Conservation (phyloP, 345 rosid genomes). For the Cardamine occulta region DNA sequence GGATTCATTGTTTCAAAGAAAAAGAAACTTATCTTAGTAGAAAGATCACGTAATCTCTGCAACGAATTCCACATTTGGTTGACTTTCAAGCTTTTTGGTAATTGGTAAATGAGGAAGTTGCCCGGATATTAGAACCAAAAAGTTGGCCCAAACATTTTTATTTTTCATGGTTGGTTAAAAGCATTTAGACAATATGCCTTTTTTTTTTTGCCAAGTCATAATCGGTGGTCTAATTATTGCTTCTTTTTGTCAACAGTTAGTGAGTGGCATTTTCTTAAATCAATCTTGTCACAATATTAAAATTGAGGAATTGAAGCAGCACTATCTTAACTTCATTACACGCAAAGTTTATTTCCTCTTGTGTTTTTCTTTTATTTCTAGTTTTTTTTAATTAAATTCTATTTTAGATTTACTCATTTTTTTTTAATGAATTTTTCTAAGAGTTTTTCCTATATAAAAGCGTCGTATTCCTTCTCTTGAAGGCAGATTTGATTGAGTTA, state of each 20-base stretch:
- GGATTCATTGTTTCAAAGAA: not conserved
- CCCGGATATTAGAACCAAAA: not conserved
- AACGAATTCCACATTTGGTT: conserved; percentile 21
- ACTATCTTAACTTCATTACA: no score
- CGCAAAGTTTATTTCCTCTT: no score
- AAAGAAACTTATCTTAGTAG: conserved; percentile 10
- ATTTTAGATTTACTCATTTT: no score
- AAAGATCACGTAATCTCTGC: conserved; percentile 26
- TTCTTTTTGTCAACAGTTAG: not conserved
- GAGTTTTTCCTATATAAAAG: no score
- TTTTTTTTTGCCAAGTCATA: not conserved
- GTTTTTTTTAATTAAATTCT: no score
- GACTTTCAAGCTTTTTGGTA: conserved; percentile 26
- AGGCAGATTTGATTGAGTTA: no score
- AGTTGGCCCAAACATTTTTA: not conserved
- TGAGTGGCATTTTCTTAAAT: not conserved
- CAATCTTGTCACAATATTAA: not conserved
- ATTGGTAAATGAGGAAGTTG: not conserved
- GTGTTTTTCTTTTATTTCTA: no score
- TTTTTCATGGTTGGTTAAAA: conserved; percentile 21
- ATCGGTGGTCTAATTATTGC: conserved; percentile 5
- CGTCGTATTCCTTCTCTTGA: no score
- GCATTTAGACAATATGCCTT: not conserved
- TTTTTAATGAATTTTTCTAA: no score
- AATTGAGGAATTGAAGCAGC: not conserved